Evolutionary conservation across 495 filamentous ascomycete species (phyloP).

Genomic region (Chaetomium fimeti): DNA sequence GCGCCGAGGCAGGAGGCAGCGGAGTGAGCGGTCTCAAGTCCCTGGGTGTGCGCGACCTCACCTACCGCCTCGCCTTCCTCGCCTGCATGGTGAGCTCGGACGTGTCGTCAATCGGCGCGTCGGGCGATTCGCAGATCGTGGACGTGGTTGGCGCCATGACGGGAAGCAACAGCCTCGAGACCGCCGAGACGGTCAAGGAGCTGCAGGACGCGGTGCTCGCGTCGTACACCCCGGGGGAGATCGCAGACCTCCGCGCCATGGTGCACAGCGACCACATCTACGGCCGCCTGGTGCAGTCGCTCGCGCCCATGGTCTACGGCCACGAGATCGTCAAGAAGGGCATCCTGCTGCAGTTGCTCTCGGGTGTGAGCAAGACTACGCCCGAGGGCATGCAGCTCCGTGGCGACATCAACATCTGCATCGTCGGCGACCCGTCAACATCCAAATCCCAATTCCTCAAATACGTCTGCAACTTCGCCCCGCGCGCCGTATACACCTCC

Average conservation of each 20-base stretch:
- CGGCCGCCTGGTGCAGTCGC: slow-evolving; percentile 82
- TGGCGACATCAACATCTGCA: slow-evolving; percentile 98
- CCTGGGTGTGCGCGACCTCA: slow-evolving; percentile 90
- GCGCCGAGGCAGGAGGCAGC: slow-evolving; percentile 72
- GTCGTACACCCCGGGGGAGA: slow-evolving; percentile 77
- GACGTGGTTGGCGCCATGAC: slow-evolving; percentile 83
- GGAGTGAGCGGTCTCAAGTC: slow-evolving; percentile 89
- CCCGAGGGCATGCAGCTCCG: slow-evolving; percentile 89
- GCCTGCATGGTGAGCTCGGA: slow-evolving; percentile 97
- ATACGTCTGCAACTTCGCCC: slow-evolving; percentile 93
- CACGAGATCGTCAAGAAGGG: slow-evolving; percentile 98
- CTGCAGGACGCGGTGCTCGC: slow-evolving; percentile 85
- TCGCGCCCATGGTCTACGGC: slow-evolving; percentile 97
- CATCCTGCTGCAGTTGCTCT: slow-evolving; percentile 86
- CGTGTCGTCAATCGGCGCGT: slow-evolving; percentile 66
- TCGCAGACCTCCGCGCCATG: slow-evolving; percentile 86
- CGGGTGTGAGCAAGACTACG: slow-evolving; percentile 85
- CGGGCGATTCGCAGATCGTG: slow-evolving; percentile 42
- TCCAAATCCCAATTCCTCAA: slow-evolving; percentile 99
- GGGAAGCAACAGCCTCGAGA: slow-evolving; percentile 62
- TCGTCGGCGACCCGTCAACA: slow-evolving; percentile 97
- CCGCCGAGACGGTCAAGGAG: slow-evolving; percentile 67
- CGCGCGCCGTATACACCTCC: slow-evolving; percentile 94
- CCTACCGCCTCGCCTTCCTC: slow-evolving; percentile 95
- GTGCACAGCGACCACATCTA: slow-evolving; percentile 97